phyloP scores from a whole-genome alignment of 257 asterid species.

The Forsythia viridissima region DNA sequence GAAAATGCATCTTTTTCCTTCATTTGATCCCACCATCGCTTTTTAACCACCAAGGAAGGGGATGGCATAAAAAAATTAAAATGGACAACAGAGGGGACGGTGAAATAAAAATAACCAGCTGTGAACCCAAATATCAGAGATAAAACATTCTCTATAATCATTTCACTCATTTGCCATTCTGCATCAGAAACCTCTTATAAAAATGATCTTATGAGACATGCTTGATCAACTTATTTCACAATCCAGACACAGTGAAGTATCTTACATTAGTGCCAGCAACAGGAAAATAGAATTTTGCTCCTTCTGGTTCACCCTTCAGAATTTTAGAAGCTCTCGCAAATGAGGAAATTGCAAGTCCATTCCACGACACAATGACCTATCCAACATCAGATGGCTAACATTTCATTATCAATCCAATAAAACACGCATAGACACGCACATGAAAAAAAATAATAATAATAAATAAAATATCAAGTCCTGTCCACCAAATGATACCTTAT shows the following conservation, averaged over 20 bases:
- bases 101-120: neutral
- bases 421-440: neutral
- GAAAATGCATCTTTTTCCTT: neutral
- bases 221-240: neutral
- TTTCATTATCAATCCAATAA: neutral
- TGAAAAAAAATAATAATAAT: neutral
- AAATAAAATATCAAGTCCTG: neutral
- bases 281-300: constrained; percentile 66
- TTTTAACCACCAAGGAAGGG: neutral
- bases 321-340: constrained; percentile 90
- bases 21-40: no score
- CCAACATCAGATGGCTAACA: constrained; percentile 13
- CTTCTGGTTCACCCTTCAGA: constrained; percentile 68
- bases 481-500: constrained; percentile 56
- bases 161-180: neutral
- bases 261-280: constrained; percentile 71
- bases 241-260: constrained; percentile 8
- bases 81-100: neutral
- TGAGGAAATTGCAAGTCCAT: constrained; percentile 87
- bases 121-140: neutral
- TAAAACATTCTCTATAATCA: neutral
- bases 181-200: neutral
- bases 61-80: neutral
- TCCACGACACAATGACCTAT: constrained; percentile 97
- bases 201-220: neutral